These are phyloP conservation scores for Massarina eburnea DNA, from an alignment of 2,329 filamentous ascomycete species.

Conservation along the genomic window DNA sequence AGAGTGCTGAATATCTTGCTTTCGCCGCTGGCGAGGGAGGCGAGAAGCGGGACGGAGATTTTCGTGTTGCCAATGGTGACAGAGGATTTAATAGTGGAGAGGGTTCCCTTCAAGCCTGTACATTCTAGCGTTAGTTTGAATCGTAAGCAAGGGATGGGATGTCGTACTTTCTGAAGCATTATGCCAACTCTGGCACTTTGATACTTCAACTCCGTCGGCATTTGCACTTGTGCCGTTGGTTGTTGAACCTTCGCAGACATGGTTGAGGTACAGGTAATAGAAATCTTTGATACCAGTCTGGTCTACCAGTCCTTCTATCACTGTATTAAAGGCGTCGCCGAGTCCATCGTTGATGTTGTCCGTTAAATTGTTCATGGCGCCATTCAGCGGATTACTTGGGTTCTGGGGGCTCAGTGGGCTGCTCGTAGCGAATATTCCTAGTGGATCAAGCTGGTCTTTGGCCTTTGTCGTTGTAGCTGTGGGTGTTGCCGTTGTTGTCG, in stretches of 20 bases:
- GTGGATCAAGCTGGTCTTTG: conserved; percentile 5
- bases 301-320: conserved; percentile 10
- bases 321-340: conserved; percentile 10
- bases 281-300: conserved; percentile 9
- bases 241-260: conserved; percentile 12
- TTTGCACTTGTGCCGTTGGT: conserved; percentile 1
- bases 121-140: not conserved
- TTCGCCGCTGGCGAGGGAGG: conserved; percentile 8
- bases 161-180: conserved; percentile 9
- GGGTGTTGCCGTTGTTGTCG: conserved; percentile 4
- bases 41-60: conserved; percentile 18
- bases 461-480: conserved; percentile 6
- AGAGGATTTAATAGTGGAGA: conserved; percentile 11
- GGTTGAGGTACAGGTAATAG: conserved; percentile 17
- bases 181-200: conserved; percentile 14
- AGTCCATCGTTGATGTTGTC: conserved; percentile 13
- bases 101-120: conserved; percentile 11
- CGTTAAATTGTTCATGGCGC: conserved; percentile 12
- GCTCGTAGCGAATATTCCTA: conserved; percentile 12
- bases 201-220: conserved; percentile 4
- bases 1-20: conserved; percentile 5
- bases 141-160: too few species aligned
- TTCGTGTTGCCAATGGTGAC: conserved; percentile 16
- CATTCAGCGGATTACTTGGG: conserved; percentile 9
- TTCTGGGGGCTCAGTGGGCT: conserved; percentile 13